These are phyloP conservation scores for Pseudomassariella vexata DNA, from an alignment of 2,329 filamentous ascomycete genomes.

Conservation along the genomic window DNA sequence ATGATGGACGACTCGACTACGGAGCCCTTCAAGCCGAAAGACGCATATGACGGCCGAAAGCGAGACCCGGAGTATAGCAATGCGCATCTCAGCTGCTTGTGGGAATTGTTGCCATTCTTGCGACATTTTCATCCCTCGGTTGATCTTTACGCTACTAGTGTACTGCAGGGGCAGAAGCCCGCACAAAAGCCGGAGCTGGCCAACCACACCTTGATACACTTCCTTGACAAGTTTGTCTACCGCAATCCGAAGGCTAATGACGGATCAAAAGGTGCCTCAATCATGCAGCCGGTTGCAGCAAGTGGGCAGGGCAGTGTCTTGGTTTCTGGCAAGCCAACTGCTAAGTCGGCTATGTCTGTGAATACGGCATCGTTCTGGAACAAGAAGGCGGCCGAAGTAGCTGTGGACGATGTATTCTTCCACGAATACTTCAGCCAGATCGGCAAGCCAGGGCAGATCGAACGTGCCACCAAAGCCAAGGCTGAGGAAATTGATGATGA, in stretches of 20 bases:
- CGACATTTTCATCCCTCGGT: slow-evolving; percentile 92
- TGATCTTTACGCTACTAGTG: slow-evolving; percentile 68
- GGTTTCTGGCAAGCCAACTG: slow-evolving; percentile 44
- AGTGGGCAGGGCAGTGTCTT: slow-evolving; percentile 50
- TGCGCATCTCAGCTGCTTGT: slow-evolving; percentile 87
- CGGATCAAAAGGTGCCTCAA: slow-evolving; percentile 70
- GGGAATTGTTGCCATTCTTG: slow-evolving; percentile 81
- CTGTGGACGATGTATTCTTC: slow-evolving; percentile 94
- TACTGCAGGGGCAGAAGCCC: slow-evolving; percentile 64
- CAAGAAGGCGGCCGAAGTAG: slow-evolving; percentile 80
- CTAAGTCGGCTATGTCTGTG: slow-evolving; percentile 40
- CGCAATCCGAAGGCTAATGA: slow-evolving; percentile 75
- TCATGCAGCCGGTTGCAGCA: slow-evolving; percentile 83
- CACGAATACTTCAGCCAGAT: slow-evolving; percentile 88
- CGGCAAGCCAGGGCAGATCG: slow-evolving; percentile 55
- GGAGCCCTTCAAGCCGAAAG: slow-evolving; percentile 16
- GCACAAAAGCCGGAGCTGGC: slow-evolving; percentile 86
- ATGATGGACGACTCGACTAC: slow-evolving; percentile 15
- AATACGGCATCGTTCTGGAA: slow-evolving; percentile 91
- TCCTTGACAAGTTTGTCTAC: slow-evolving; percentile 98
- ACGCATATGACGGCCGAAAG: slow-evolving; percentile 79
- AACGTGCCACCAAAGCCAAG: slow-evolving; percentile 51
- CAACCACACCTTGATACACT: slow-evolving; percentile 86
- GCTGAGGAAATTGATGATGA: slow-evolving; percentile 26
- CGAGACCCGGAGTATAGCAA: slow-evolving; percentile 87